These are phyloP conservation scores for Bruguiera hainesii DNA, from an alignment of 441 rosid genomes.

Conservation along the genomic window DNA sequence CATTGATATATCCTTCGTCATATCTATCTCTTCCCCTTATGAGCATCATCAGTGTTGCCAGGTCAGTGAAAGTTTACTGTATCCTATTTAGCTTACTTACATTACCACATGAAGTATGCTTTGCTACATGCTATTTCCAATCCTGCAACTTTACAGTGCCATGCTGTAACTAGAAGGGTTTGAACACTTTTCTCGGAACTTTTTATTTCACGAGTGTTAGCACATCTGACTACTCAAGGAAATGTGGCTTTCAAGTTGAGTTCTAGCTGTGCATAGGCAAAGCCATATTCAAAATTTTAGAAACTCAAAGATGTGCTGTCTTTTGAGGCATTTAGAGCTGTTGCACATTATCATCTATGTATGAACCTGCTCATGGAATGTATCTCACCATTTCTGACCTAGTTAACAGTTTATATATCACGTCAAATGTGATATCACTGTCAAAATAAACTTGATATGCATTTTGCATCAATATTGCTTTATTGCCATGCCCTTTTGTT, in stretches of 20 bases:
- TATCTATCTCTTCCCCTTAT: constrained; percentile 80
- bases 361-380: neutral
- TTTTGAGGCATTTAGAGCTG: neutral
- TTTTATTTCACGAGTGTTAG: neutral
- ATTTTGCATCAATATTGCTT: too few species aligned
- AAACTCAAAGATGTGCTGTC: neutral
- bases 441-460: too few species aligned
- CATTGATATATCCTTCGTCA: constrained; percentile 54
- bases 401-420: too few species aligned
- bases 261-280: too few species aligned
- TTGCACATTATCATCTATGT: neutral
- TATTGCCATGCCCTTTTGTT: too few species aligned
- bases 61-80: constrained; percentile 39
- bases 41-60: constrained; percentile 91
- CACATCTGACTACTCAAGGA: neutral
- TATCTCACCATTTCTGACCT: too few species aligned
- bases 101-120: neutral
- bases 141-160: neutral
- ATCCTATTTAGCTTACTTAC: neutral
- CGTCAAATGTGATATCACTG: too few species aligned
- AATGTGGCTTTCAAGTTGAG: neutral
- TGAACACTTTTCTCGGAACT: neutral
- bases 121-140: neutral
- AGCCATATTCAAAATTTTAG: too few species aligned
- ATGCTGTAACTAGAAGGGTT: neutral